Evolutionary conservation across 495 filamentous ascomycete species (phyloP), one percentile per base, ranked within the genome.

Genomic region (Penicillium alfredii): DNA sequence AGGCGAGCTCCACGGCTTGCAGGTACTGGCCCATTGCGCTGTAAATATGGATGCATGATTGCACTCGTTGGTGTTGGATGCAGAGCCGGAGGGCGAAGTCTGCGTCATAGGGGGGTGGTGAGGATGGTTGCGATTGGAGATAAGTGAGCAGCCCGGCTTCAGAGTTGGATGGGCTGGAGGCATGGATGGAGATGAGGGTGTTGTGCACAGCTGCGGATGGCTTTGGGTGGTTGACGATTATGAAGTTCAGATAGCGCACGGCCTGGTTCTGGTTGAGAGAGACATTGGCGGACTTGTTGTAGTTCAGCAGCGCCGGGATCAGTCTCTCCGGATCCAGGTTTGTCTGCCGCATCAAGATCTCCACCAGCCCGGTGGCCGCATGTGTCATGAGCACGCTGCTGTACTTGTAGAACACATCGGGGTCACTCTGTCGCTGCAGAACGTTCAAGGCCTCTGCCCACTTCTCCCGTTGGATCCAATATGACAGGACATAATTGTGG

Each of bases 31-130:
- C 81, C 89, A 97, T 96, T 36, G 81, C 79, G 34, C 81, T 90
- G 73, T 97, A 97, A 40, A 97, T 95, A 60, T 95, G 87, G 7
- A 95, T 88, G 55, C 86, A 93, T 18, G 83, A 88, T 56, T 93
- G 84, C 4, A 96, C 83, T 39, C 93, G 84, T 48, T 86, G 76
- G 56, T 98, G 79, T 45, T 94, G 82, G 38, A 97, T 96, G 60
- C 92, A 98, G 15, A 97, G 75, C 11, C 92, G 81, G 14, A 98
- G 79, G 2, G 93, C 92, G 64, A 98, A 98, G 61, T 98, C 92
- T n/a, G 85, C 82, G 58, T 98, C 92, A 56, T 93, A 98, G 24
- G 77, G 72, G 30, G 82, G 86, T 42, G 86, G 82, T 4, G 76
- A 75, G 26, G 71, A 69, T n/a, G 79, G 72, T 51, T 84, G 81